phyloP scores from a whole-genome alignment of 1,139 yeast species.

The Yamadazyma diospyri region DNA sequence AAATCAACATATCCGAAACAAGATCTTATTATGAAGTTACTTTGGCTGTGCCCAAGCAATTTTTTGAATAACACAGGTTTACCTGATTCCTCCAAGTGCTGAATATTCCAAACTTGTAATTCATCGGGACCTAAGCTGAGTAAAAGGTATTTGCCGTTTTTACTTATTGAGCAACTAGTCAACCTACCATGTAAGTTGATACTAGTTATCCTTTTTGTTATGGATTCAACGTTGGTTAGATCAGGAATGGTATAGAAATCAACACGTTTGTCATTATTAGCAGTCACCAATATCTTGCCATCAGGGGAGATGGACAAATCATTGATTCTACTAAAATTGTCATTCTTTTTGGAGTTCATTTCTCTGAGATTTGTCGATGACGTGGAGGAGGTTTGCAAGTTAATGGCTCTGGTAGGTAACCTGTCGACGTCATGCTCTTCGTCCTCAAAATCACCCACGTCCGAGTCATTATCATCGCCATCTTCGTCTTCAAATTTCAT shows the following conservation, averaged over 20 bases:
- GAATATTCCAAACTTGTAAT: conserved; percentile 71
- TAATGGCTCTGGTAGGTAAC: conserved; percentile 11
- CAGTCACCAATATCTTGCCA: conserved; percentile 59
- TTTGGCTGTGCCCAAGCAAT: conserved; percentile 70
- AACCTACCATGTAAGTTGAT: conserved; percentile 35
- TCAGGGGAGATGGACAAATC: conserved; percentile 64
- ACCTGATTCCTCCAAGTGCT: conserved; percentile 14
- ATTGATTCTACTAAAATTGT: conserved; percentile 51
- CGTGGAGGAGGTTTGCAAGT: not conserved
- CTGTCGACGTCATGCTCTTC: conserved; percentile 34
- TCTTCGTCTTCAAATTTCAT: conserved; percentile 17
- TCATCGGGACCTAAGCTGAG: conserved; percentile 75
- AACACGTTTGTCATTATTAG: conserved; percentile 57
- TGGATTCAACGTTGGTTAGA: conserved; percentile 29
- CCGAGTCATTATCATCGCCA: conserved; percentile 23
- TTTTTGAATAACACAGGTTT: conserved; percentile 51
- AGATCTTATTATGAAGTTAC: conserved; percentile 68
- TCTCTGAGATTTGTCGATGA: conserved; percentile 5
- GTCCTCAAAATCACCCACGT: conserved; percentile 12
- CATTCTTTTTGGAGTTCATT: not conserved
- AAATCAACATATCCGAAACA: conserved; percentile 59
- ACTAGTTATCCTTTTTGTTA: conserved; percentile 33
- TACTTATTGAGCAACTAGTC: conserved; percentile 40
- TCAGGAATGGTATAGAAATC: conserved; percentile 48
- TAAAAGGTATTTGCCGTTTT: conserved; percentile 48